Percentiles rank a stretch among this genome's conserved stretches.
phyloP scores from a whole-genome alignment of 306 rosid species.

The Pueraria montana region DNA sequence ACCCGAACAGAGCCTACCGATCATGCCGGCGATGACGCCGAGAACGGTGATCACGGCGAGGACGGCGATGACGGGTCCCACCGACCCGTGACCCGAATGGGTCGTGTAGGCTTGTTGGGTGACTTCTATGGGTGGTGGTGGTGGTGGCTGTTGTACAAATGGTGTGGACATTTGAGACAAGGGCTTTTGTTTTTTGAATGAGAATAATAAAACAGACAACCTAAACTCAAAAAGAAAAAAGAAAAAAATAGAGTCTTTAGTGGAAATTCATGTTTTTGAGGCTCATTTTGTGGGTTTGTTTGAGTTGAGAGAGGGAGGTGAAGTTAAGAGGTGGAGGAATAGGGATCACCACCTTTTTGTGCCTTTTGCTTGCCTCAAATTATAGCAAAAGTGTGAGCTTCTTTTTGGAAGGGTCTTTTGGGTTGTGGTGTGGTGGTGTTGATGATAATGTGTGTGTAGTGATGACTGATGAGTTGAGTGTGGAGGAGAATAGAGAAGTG shows the following conservation, averaged over 20 bases:
- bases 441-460: not conserved
- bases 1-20: conserved; percentile 89
- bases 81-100: conserved; percentile 71
- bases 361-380: no score
- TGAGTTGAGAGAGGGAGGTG: conserved; percentile 17
- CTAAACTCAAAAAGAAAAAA: not conserved
- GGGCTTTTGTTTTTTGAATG: not conserved
- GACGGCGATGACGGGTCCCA: conserved; percentile 84
- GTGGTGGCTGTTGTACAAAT: conserved; percentile 59
- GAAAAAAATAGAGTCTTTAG: not conserved
- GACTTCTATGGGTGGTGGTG: conserved; percentile 52
- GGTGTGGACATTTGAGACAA: conserved; percentile 62
- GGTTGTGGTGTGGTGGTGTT: no score
- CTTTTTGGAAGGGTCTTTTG: not conserved
- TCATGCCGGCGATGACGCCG: conserved; percentile 80
- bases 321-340: not conserved
- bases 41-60: conserved; percentile 76
- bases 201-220: not conserved
- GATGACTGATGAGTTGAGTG: no score
- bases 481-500: conserved; percentile 5
- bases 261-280: conserved; percentile 8
- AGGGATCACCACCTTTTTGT: not conserved
- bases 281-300: conserved; percentile 14
- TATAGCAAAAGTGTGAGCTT: not conserved
- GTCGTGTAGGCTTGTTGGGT: conserved; percentile 65